phyloP scores from a whole-genome alignment of 108 stramenopile genomes.

The Skeletonema costatum region DNA sequence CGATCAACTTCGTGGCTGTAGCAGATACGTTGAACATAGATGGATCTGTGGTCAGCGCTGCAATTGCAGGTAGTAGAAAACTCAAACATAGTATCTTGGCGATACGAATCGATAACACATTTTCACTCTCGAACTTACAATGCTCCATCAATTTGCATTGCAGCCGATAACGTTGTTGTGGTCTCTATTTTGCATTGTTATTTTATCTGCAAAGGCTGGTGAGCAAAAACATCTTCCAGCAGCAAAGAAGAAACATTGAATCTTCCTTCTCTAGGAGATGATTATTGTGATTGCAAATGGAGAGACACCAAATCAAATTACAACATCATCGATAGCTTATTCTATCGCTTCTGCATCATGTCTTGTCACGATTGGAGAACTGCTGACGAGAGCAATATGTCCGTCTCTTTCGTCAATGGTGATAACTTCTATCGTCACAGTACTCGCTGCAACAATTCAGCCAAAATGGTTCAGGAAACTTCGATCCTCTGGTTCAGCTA shows the following conservation, averaged over 20 bases:
- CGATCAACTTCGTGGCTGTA: slow-evolving; percentile 93
- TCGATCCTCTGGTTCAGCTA: slow-evolving; percentile 60
- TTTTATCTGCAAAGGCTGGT: slow-evolving; percentile 60
- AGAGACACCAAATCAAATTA: slow-evolving; percentile 29
- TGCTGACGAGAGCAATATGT: slow-evolving; percentile 61
- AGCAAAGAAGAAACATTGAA: background rate
- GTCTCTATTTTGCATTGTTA: slow-evolving; percentile 83
- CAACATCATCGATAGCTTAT: slow-evolving; percentile 58
- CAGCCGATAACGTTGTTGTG: slow-evolving; percentile 91
- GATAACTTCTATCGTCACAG: slow-evolving; percentile 77
- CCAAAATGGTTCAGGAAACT: slow-evolving; percentile 69
- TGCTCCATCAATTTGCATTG: no score
- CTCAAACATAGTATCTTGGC: no score
- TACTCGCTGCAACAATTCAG: slow-evolving; percentile 70
- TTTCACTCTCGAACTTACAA: no score
- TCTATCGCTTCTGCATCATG: slow-evolving; percentile 69
- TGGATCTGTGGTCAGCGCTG: slow-evolving; percentile 64
- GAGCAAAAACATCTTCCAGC: slow-evolving; percentile 14
- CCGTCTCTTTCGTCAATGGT: slow-evolving; percentile 66
- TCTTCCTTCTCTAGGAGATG: slow-evolving; percentile 24
- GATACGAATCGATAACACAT: no score
- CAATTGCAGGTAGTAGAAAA: no score
- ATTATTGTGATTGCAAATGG: slow-evolving; percentile 37
- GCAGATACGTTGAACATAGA: slow-evolving; percentile 77
- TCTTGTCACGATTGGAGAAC: slow-evolving; percentile 63